Evolutionary conservation across 2,329 filamentous ascomycete genomes (phyloP), one percentile per base, ranked within the genome.

Genomic region (Calonectria pauciramosa): DNA sequence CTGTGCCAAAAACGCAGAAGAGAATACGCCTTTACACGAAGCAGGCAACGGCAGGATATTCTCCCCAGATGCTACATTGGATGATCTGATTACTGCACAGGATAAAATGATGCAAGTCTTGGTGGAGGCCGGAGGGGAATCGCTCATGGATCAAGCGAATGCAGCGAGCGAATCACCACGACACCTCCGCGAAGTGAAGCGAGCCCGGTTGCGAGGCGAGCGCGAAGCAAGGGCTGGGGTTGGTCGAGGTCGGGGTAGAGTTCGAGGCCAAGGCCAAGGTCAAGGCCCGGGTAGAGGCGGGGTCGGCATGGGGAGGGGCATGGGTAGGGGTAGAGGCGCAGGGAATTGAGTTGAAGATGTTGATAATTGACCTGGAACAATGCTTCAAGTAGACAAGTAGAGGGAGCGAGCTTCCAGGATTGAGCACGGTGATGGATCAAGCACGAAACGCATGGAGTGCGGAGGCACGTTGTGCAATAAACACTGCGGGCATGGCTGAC

Each of bases 221-320:
- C 34, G 6, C 32, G 30, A 26, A 16, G 32, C 32, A 38, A 38
- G 20, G 56, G 11, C 32, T 8, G n/a, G 30, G 11, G 32, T 9
- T 6, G 52, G 52, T 56, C 52, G 28, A 56, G 52, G 52, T n/a
- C 32, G 32, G n/a, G 52, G 52, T 56, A 56, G 52, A 56, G 52
- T 20, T 56, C 52, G 20, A 56, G 30, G 28, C 30, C 28, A 26
- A 56, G 30, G 28, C 30, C 28, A 26, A 52, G 30, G 52, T 32
- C 51, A 59, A 60, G 56, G 56, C 16, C 56, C 34, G 14, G 34
- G 56, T 36, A 60, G 34, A 60, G 56, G 56, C 56, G 56, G 56
- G 56, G 56, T 60, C 4, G 13, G 34, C n/a, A 60, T 38, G 34
- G 56, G 56, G 56, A 60, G 56, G 13, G 56, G 32, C 56, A 60